Conservation (phyloP, 75 land plant species). For the Isoetes taiwanensis region DNA sequence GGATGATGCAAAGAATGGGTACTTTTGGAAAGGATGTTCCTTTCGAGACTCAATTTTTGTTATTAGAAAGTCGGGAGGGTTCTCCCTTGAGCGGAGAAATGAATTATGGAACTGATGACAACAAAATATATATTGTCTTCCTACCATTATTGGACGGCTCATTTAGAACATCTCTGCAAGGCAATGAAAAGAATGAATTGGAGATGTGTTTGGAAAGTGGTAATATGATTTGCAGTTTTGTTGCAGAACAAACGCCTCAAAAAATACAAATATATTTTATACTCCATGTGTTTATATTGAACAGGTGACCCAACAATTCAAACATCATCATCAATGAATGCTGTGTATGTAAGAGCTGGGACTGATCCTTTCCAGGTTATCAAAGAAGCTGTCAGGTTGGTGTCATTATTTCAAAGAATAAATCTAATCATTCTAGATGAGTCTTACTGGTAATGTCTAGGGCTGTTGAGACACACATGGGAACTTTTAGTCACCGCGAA, state of each 20-base stretch:
- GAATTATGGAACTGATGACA: neutral
- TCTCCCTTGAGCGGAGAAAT: slow-evolving; percentile 18
- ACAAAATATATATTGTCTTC: slow-evolving; percentile 43
- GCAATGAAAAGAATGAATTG: slow-evolving; percentile 52
- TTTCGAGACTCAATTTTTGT: slow-evolving; percentile 74
- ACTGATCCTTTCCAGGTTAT: slow-evolving; percentile 73
- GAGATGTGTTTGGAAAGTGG: slow-evolving; percentile 85
- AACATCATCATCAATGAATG: slow-evolving; percentile 32
- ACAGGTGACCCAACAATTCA: slow-evolving; percentile 67
- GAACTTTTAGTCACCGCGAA: slow-evolving; percentile 63
- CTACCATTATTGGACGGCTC: slow-evolving; percentile 68
- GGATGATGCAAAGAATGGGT: slow-evolving; percentile 96
- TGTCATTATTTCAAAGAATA: too few species aligned
- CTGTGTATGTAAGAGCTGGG: slow-evolving; percentile 60
- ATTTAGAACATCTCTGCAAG: slow-evolving; percentile 75
- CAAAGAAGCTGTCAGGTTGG: slow-evolving; percentile 68
- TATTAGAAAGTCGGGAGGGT: slow-evolving; percentile 43
- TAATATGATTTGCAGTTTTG: slow-evolving; percentile 8
- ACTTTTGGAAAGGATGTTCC: slow-evolving; percentile 59
- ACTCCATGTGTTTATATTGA: neutral
- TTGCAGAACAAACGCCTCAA: neutral
- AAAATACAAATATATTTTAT: neutral
- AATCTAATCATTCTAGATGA: too few species aligned
- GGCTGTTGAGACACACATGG: slow-evolving; percentile 53
- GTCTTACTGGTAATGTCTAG: slow-evolving; percentile 30